Evolutionary conservation across 139 green algal species (phyloP), one percentile per base, ranked within the genome.

Genomic region (Chlamydomonas sp.): DNA sequence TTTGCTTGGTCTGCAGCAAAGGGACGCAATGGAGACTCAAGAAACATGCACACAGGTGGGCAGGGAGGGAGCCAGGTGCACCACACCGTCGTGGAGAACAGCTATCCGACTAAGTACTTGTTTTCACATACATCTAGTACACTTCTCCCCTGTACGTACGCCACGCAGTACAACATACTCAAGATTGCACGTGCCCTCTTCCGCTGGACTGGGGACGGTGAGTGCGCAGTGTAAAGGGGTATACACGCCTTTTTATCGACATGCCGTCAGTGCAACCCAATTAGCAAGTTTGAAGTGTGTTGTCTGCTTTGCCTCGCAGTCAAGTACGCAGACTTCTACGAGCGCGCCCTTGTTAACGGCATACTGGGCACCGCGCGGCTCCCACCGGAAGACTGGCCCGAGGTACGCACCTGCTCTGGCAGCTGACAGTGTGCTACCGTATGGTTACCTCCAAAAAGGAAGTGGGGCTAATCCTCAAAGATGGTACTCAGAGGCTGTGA

Each of bases 81-180:
- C 5, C 68, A 90, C 9, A 69, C 79, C 15, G 57, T 78, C 3
- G 5, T 87, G 3, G 86, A 90, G 79, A 95, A 76, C 91, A 95
- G 90, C 92, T 87, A 14, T 95, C 91, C 89, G 94, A 49, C 31
- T 49, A 49, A 49, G 31, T 49, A 49, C 31, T 49, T 49, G 31
- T 49, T 49, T 49, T 49, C 31, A 49, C 31, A 49, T 49, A 49
- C 31, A 49, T 49, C 31, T 49, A 49, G 31, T 49, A 49, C 31
- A 49, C 31, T 49, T 49, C 31, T 49, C 31, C 31, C 31, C 31
- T 49, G 31, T 49, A 49, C 31, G 31, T 49, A 49, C 31, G 31
- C 31, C 31, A 49, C 92, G 0, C 80, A 90, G 73, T 97, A 96
- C 92, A 96, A 97, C 90, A 90, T 94, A 3, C 93, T 97, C 59